Evolutionary conservation across 2,329 filamentous ascomycete genomes (phyloP).

Genomic region (Onygenales sp.): DNA sequence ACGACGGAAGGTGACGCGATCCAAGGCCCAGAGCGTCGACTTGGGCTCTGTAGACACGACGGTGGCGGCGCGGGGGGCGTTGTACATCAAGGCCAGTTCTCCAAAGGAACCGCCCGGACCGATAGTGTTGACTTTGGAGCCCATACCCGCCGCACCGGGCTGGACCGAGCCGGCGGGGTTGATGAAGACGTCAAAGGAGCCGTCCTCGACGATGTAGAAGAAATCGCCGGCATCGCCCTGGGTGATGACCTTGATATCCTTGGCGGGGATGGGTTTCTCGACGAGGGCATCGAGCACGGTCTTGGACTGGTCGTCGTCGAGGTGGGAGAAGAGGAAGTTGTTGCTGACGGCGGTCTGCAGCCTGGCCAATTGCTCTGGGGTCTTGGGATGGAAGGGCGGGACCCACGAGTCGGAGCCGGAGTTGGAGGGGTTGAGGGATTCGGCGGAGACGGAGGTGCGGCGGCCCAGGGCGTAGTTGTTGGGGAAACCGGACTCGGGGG

Average conservation of each 20-base stretch:
- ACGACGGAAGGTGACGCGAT: slow-evolving; percentile 91
- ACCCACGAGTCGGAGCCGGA: slow-evolving; percentile 82
- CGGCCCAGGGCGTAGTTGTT: slow-evolving; percentile 89
- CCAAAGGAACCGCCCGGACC: slow-evolving; percentile 89
- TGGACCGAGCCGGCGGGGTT: slow-evolving; percentile 68
- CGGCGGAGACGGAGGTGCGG: slow-evolving; percentile 91
- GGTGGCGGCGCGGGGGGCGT: slow-evolving; percentile 88
- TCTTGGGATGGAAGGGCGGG: slow-evolving; percentile 77
- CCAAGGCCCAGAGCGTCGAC: slow-evolving; percentile 85
- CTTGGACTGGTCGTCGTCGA: slow-evolving; percentile 84
- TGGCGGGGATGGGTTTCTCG: slow-evolving; percentile 90
- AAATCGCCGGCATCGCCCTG: slow-evolving; percentile 95
- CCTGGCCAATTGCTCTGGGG: slow-evolving; percentile 66
- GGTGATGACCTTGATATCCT: slow-evolving; percentile 81
- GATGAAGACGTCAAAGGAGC: slow-evolving; percentile 84
- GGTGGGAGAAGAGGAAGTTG: slow-evolving; percentile 89
- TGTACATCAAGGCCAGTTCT: slow-evolving; percentile 97
- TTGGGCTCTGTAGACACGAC: slow-evolving; percentile 71
- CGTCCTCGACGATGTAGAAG: slow-evolving; percentile 94
- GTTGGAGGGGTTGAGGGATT: slow-evolving; percentile 83
- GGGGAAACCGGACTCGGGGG: slow-evolving; percentile 46
- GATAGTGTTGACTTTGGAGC: slow-evolving; percentile 70
- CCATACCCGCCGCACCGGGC: slow-evolving; percentile 68
- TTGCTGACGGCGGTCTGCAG: slow-evolving; percentile 71
- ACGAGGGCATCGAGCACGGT: slow-evolving; percentile 85